These are phyloP conservation scores for Lactifluus pinguis DNA, from an alignment of 768 basidiomycete species.

Conservation along the genomic window DNA sequence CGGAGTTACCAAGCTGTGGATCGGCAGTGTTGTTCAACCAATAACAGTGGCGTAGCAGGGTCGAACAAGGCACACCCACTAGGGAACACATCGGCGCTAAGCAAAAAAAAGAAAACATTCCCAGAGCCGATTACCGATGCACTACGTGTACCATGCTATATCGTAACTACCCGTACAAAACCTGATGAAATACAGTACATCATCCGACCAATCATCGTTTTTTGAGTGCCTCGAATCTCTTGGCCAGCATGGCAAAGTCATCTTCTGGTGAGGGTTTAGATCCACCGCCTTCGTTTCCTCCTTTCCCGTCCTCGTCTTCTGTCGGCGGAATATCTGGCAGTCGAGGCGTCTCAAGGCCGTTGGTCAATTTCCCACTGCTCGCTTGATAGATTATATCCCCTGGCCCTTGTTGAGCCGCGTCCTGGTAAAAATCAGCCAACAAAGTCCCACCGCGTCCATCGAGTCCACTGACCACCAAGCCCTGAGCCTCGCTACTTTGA, in stretches of 20 bases:
- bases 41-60: too few species aligned
- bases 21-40: too few species aligned
- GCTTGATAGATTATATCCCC: background rate
- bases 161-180: background rate
- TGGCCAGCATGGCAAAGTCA: constrained; percentile 66
- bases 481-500: constrained; percentile 23
- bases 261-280: constrained; percentile 40
- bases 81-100: background rate
- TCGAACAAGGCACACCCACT: too few species aligned
- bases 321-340: constrained; percentile 44
- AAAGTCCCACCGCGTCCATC: background rate
- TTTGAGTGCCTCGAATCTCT: constrained; percentile 82
- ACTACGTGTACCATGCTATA: background rate
- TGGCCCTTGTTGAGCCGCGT: background rate
- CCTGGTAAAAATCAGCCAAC: background rate
- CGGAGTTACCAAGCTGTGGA: too few species aligned
- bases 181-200: background rate
- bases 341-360: constrained; percentile 29
- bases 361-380: background rate
- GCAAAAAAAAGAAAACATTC: background rate
- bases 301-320: constrained; percentile 34
- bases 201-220: constrained; percentile 42
- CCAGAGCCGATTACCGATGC: background rate
- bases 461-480: constrained; percentile 31
- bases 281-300: constrained; percentile 22